phyloP scores from a whole-genome alignment of 2,329 filamentous ascomycete genomes.

The Penicillium sp. region DNA sequence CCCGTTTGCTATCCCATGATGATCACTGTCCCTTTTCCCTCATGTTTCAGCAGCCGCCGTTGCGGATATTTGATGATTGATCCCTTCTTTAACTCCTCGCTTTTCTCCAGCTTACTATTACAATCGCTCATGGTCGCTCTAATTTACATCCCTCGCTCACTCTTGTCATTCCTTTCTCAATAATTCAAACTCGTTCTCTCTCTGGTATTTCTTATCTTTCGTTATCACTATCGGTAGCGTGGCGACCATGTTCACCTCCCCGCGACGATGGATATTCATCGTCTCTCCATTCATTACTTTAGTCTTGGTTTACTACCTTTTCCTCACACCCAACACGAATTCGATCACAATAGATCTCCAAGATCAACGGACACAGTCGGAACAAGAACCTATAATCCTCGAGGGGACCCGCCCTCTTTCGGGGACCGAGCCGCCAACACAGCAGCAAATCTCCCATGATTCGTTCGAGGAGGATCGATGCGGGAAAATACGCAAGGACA shows the following conservation, averaged over 20 bases:
- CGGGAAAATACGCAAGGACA: slow-evolving; percentile 17
- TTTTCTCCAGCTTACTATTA: not conserved
- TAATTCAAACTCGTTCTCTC: not conserved
- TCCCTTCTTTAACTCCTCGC: slow-evolving; percentile 1
- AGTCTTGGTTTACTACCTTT: slow-evolving; percentile 20
- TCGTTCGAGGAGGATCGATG: slow-evolving; percentile 16
- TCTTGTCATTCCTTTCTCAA: slow-evolving; percentile 10
- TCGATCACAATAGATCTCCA: slow-evolving; percentile 2
- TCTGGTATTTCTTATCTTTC: not conserved
- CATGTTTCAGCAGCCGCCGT: slow-evolving; percentile 12
- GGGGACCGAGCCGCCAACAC: not conserved
- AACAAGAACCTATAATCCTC: slow-evolving; percentile 9
- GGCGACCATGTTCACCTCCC: slow-evolving; percentile 23
- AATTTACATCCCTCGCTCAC: not conserved
- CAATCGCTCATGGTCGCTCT: slow-evolving; percentile 5
- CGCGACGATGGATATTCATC: slow-evolving; percentile 28
- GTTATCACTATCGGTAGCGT: not conserved
- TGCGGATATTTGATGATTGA: not conserved
- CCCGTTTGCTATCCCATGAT: not conserved
- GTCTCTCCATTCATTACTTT: slow-evolving; percentile 25
- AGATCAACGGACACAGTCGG: slow-evolving; percentile 8
- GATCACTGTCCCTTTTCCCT: slow-evolving; percentile 15
- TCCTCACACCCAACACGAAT: slow-evolving; percentile 11
- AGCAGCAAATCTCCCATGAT: slow-evolving; percentile 1
- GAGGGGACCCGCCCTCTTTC: slow-evolving; percentile 7